Percentiles rank a stretch among this genome's conserved stretches.
Conservation (phyloP, 1,284 basidiomycete genomes). For the Apiotrichum mycotoxinovorans region DNA sequence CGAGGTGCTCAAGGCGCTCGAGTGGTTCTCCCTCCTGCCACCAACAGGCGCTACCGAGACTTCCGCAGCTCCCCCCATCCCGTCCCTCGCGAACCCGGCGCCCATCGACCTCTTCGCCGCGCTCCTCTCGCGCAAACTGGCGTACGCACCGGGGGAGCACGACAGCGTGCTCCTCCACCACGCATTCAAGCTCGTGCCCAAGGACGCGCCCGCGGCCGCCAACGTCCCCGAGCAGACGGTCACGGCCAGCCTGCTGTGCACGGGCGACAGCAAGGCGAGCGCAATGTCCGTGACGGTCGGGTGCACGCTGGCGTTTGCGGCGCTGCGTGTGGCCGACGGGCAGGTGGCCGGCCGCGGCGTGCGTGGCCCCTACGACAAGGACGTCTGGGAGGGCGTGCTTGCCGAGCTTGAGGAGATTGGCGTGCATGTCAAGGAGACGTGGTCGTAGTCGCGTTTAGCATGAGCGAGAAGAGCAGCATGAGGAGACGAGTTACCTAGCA, state of each 20-base stretch:
- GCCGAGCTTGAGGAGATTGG: slow-evolving; percentile 61
- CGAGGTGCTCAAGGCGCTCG: slow-evolving; percentile 56
- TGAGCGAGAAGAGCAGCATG: background rate
- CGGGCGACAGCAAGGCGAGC: slow-evolving; percentile 63
- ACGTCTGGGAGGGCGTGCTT: slow-evolving; percentile 63
- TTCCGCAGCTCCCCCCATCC: slow-evolving; percentile 3
- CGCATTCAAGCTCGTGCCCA: slow-evolving; percentile 57
- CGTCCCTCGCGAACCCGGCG: slow-evolving; percentile 29
- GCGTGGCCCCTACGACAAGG: slow-evolving; percentile 59
- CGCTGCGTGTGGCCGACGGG: slow-evolving; percentile 68
- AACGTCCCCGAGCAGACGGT: slow-evolving; percentile 58
- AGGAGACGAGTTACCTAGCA: background rate
- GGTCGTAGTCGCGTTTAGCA: slow-evolving; percentile 14
- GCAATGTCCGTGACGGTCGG: slow-evolving; percentile 91
- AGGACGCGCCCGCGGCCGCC: slow-evolving; percentile 14
- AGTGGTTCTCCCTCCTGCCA: slow-evolving; percentile 56
- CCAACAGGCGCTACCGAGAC: slow-evolving; percentile 22
- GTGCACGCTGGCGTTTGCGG: slow-evolving; percentile 74
- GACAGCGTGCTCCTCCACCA: slow-evolving; percentile 88
- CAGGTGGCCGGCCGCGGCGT: slow-evolving; percentile 62
- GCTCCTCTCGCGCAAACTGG: slow-evolving; percentile 70
- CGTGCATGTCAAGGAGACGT: slow-evolving; percentile 63
- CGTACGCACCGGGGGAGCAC: slow-evolving; percentile 68
- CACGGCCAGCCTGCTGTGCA: slow-evolving; percentile 69
- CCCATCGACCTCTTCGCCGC: slow-evolving; percentile 77